Percentiles rank a stretch among this genome's conserved stretches.
Evolutionary conservation across 116 monocot genomes (phyloP).

Genomic region (Trichopus zeylanicus): DNA sequence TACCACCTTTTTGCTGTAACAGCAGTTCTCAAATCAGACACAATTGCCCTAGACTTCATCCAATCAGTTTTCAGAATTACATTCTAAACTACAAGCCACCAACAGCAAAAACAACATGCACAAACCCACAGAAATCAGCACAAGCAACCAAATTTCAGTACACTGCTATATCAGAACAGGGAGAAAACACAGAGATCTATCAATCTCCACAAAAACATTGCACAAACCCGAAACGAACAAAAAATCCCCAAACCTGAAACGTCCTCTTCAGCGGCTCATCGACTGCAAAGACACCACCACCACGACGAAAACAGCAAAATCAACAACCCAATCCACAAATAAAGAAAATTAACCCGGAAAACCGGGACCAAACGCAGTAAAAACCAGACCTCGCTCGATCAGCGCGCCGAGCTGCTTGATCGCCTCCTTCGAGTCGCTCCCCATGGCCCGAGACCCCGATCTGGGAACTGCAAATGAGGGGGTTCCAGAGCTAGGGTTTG

Average conservation of each 20-base stretch:
- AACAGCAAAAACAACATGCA: background rate
- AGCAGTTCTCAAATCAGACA: too few relatives aligned
- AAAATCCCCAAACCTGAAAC: conserved; percentile 25
- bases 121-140: background rate
- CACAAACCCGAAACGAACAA: background rate
- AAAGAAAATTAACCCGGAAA: background rate
- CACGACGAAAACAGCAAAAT: conserved; percentile 3
- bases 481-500: background rate
- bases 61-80: background rate
- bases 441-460: conserved; percentile 20
- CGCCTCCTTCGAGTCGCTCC: conserved; percentile 29
- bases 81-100: background rate
- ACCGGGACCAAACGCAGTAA: conserved; percentile 1
- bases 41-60: too few relatives aligned
- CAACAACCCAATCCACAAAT: background rate
- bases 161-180: background rate
- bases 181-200: background rate
- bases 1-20: background rate
- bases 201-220: background rate
- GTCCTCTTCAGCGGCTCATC: conserved; percentile 30
- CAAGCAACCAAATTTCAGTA: background rate
- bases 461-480: background rate
- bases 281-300: conserved; percentile 20
- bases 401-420: conserved; percentile 35
- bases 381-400: conserved; percentile 26